These are phyloP conservation scores for Luzula sylvatica DNA, from an alignment of 176 grass and related monocot genomes.

Conservation along the genomic window DNA sequence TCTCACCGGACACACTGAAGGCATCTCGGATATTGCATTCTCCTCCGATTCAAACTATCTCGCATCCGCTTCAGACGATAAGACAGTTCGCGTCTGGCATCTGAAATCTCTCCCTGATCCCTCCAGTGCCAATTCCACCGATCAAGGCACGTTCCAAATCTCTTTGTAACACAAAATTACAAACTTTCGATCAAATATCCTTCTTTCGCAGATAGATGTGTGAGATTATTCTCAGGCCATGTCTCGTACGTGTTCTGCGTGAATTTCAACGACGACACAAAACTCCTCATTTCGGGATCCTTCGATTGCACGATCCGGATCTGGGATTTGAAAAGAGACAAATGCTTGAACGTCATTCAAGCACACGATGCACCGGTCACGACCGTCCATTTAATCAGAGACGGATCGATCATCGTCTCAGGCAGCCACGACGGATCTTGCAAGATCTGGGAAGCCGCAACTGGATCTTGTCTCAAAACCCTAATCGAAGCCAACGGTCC, in stretches of 20 bases:
- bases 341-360: conserved; percentile 35
- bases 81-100: conserved; percentile 68
- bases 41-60: conserved; percentile 80
- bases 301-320: conserved; percentile 76
- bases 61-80: conserved; percentile 86
- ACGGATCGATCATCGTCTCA: conserved; percentile 93
- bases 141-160: no score
- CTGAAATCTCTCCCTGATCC: conserved; percentile 39
- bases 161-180: no score
- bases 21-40: conserved; percentile 78
- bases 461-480: conserved; percentile 65
- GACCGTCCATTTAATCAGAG: conserved; percentile 71
- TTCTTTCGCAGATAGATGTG: conserved; percentile 35
- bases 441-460: conserved; percentile 85
- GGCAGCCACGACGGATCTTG: conserved; percentile 80
- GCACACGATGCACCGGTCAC: conserved; percentile 69
- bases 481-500: conserved; percentile 63
- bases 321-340: conserved; percentile 64
- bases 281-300: conserved; percentile 56
- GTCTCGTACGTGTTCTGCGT: conserved; percentile 66
- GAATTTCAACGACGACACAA: conserved; percentile 84
- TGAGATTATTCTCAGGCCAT: conserved; percentile 64
- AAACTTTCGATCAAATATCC: no score
- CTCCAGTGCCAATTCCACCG: conserved; percentile 1
- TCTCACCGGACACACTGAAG: conserved; percentile 52